Percentiles rank a stretch among this genome's conserved stretches.
Evolutionary conservation across 768 basidiomycete species (phyloP).

Genomic region (Panaeolus cyanescens): DNA sequence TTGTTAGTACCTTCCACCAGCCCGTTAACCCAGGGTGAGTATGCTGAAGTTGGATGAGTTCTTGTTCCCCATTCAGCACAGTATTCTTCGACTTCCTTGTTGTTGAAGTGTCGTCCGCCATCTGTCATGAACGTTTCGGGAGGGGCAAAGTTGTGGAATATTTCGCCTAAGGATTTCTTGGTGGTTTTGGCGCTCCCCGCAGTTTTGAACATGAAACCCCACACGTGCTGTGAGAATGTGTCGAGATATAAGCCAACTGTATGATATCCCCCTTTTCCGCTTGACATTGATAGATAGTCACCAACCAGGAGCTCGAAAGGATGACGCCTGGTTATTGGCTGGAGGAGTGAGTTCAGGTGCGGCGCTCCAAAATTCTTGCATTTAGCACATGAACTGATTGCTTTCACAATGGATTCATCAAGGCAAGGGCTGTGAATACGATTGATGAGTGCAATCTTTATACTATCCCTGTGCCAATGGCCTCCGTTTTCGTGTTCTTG

Average conservation of each 20-base stretch:
- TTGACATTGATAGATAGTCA: conserved; percentile 32
- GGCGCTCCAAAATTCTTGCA: conserved; percentile 29
- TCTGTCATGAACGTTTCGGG: conserved; percentile 37
- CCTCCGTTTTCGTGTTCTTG: conserved; percentile 18
- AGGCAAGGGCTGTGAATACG: conserved; percentile 27
- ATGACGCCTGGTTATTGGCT: conserved; percentile 31
- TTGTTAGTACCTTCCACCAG: too few relatives aligned
- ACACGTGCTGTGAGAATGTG: conserved; percentile 24
- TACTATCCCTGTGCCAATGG: conserved; percentile 32
- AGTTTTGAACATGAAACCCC: too few relatives aligned
- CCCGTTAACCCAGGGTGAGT: conserved; percentile 40
- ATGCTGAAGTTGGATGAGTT: conserved; percentile 21
- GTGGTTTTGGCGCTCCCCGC: conserved; percentile 30
- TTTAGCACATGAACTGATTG: conserved; percentile 19
- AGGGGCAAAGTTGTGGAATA: conserved; percentile 17
- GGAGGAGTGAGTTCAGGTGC: conserved; percentile 29
- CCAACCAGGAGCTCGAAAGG: conserved; percentile 36
- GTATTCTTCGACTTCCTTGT: conserved; percentile 21
- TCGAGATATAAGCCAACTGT: conserved; percentile 29
- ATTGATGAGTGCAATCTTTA: too few relatives aligned
- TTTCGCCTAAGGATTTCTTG: conserved; percentile 11
- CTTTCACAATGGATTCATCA: conserved; percentile 21
- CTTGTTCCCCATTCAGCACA: conserved; percentile 19
- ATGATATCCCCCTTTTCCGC: conserved; percentile 28
- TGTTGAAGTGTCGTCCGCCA: conserved; percentile 33